Base-by-base conservation (phyloP, 2,329 filamentous ascomycete genomes). In the Setomelanomma holmii region DNA sequence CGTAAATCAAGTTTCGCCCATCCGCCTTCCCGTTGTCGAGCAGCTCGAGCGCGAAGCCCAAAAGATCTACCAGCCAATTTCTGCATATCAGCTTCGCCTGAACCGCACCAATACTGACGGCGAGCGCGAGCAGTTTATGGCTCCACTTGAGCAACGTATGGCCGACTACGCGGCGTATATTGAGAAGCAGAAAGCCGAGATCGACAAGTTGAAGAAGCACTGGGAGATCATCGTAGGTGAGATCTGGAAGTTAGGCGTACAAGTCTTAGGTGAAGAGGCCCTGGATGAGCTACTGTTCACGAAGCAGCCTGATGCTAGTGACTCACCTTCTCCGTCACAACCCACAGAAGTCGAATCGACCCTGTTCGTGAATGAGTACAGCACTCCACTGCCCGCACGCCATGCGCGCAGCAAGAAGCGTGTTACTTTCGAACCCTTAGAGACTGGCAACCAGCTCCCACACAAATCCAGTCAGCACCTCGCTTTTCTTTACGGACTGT, bases 211-310 rank as follows among this genome's bases (percentile, higher is more conserved):
- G 24, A 58, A 67, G 16, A 53, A 40, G 8, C 48, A 65, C 23
- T 75, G 72, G 71, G 63, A 69, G 42, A 27, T 19, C 0, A 45
- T 66, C 1, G 51, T 68, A 2, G 63, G 63, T 17, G 68, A 74
- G 53, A 68, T 74, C 16, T 71, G 63, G 60, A 66, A 68, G 40
- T 35, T 67, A 4, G 69, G 69, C 6, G 44, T 58, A 0, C 42
- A 33, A 8, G 61, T 54, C 23, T 41, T 74, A 14, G 71, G 70
- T 4, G 50, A 69, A 36, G 49, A 50, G 3, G 40, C 22, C 0
- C 67, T 72, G 60, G 27, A 57, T 11, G 17, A 50, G 12, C 34
- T 72, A 14, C 42, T 71, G 10, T 53, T 64, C 20, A 40, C 49
- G 4, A 19, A 56, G n/a, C 39, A 52, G 35, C 48, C 22, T 7